phyloP scores from a whole-genome alignment of 352 stramenopile genomes.

The Phytophthora kernoviae region DNA sequence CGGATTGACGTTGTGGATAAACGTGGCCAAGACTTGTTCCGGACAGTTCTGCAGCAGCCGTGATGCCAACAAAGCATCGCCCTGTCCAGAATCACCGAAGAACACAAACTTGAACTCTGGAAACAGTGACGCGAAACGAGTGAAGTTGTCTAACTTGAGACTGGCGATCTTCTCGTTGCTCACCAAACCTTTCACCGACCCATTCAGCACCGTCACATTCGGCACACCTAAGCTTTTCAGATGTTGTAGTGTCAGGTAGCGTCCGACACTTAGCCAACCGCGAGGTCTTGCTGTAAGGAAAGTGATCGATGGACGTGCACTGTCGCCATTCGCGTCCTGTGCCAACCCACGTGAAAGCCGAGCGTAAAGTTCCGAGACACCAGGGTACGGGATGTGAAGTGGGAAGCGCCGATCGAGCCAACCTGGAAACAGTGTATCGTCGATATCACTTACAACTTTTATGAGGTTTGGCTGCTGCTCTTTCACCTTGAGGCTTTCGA shows the following conservation, averaged over 20 bases:
- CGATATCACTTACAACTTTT: constrained; percentile 89
- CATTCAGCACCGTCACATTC: constrained; percentile 81
- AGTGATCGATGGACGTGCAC: constrained; percentile 61
- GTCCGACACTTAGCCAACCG: constrained; percentile 79
- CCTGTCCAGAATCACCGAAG: constrained; percentile 84
- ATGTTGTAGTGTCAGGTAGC: constrained; percentile 81
- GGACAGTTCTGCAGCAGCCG: constrained; percentile 59
- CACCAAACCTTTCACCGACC: constrained; percentile 79
- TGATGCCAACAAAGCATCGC: constrained; percentile 74
- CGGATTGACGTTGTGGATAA: constrained; percentile 85
- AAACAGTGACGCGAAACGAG: constrained; percentile 75
- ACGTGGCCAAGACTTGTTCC: constrained; percentile 66
- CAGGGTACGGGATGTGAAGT: constrained; percentile 79
- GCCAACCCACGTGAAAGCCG: constrained; percentile 62
- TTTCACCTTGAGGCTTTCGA: constrained; percentile 77
- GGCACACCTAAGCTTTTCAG: constrained; percentile 74
- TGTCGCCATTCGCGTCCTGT: constrained; percentile 37
- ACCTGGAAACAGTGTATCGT: constrained; percentile 82
- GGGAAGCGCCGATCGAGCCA: constrained; percentile 80
- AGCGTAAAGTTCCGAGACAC: constrained; percentile 72
- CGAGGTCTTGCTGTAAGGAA: constrained; percentile 83
- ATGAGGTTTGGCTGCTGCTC: constrained; percentile 58
- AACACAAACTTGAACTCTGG: constrained; percentile 89
- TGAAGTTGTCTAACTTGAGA: constrained; percentile 85
- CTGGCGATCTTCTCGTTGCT: constrained; percentile 86